Evolutionary conservation across 306 rosid genomes (phyloP).

Genomic region (Argentina anserina): DNA sequence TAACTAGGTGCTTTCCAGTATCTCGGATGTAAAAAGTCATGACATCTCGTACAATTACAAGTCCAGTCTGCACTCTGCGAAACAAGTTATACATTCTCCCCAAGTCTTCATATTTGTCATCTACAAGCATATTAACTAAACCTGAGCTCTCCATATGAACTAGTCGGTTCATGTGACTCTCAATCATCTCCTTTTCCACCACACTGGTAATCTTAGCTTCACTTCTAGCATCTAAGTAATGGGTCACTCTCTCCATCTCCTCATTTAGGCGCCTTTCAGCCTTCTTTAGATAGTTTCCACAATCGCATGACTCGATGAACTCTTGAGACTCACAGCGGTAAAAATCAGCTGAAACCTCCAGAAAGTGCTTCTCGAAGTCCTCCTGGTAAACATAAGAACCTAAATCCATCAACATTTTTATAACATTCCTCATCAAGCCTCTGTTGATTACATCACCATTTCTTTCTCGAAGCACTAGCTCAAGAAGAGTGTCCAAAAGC

Average conservation of each 20-base stretch:
- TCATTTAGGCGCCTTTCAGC: constrained; percentile 73
- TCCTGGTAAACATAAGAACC: constrained; percentile 67
- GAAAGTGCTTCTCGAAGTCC: constrained; percentile 70
- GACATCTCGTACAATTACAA: constrained; percentile 52
- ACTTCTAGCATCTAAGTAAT: constrained; percentile 72
- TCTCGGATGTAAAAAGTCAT: constrained; percentile 71
- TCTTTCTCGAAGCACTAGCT: constrained; percentile 59
- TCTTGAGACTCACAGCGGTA: constrained; percentile 64
- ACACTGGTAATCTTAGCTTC: constrained; percentile 69
- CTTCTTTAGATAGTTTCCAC: constrained; percentile 74
- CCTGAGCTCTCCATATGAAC: constrained; percentile 84
- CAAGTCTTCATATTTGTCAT: constrained; percentile 80
- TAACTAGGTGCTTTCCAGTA: constrained; percentile 71
- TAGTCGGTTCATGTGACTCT: constrained; percentile 70
- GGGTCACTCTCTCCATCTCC: constrained; percentile 86
- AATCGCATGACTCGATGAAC: constrained; percentile 69
- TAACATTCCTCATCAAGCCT: constrained; percentile 61
- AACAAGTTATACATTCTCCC: constrained; percentile 76
- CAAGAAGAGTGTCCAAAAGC: constrained; percentile 60
- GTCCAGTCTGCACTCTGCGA: constrained; percentile 59
- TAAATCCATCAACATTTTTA: constrained; percentile 78
- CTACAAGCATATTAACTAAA: constrained; percentile 71
- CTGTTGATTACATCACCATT: constrained; percentile 70
- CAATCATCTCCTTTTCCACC: constrained; percentile 81
- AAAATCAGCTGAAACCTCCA: constrained; percentile 71